Percentiles rank a stretch among this genome's conserved stretches.
phyloP scores from a whole-genome alignment of 2,329 filamentous ascomycete genomes.

The Diaporthe citriasiana region DNA sequence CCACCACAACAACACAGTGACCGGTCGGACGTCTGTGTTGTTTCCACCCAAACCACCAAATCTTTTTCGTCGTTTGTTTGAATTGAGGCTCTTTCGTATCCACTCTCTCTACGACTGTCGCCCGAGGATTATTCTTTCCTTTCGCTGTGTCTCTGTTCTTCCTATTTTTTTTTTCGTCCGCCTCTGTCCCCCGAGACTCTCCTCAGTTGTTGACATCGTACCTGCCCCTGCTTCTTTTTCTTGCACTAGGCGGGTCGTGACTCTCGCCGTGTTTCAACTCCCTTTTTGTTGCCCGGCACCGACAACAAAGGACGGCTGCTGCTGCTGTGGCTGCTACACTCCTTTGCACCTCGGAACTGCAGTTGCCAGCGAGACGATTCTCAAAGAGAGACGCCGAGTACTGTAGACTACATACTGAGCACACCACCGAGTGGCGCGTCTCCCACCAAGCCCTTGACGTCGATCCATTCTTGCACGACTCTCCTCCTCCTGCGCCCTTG shows the following conservation, averaged over 20 bases:
- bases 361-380: slow-evolving; percentile 9
- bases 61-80: slow-evolving; percentile 2
- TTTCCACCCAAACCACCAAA: slow-evolving; percentile 18
- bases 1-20: background rate
- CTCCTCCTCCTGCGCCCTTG: slow-evolving; percentile 25
- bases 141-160: background rate
- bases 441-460: slow-evolving; percentile 30
- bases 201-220: slow-evolving; percentile 20
- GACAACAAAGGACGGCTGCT: slow-evolving; percentile 27
- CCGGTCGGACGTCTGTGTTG: slow-evolving; percentile 5
- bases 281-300: slow-evolving; percentile 23
- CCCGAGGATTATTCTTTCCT: background rate
- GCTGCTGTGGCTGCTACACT: background rate
- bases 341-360: slow-evolving; percentile 23
- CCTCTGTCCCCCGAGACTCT: background rate
- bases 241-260: slow-evolving; percentile 25
- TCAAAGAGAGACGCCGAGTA: slow-evolving; percentile 1
- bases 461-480: slow-evolving; percentile 35
- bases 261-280: slow-evolving; percentile 32
- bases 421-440: slow-evolving; percentile 27
- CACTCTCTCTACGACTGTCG: slow-evolving; percentile 19
- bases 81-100: slow-evolving; percentile 30
- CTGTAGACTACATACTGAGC: slow-evolving; percentile 19
- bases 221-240: slow-evolving; percentile 29
- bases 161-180: background rate